These are phyloP conservation scores for Pneumocystis murina DNA, from an alignment of 1,139 yeast species.

Conservation along the genomic window DNA sequence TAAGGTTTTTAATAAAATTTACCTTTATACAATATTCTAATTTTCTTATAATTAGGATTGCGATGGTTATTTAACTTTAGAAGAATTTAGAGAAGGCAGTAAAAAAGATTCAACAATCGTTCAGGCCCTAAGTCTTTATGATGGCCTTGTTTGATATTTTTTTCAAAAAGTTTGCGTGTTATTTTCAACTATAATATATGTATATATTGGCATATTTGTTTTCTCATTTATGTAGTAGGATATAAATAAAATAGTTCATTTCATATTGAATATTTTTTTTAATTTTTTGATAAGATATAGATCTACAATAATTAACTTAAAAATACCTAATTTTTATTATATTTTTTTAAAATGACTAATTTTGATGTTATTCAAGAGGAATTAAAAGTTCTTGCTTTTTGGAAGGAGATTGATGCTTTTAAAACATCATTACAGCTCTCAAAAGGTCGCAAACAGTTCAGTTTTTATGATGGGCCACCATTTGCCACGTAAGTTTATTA, in stretches of 20 bases:
- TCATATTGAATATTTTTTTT: too few relatives aligned
- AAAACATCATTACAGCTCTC: constrained; percentile 72
- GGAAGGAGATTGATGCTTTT: constrained; percentile 90
- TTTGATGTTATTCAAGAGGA: constrained; percentile 37
- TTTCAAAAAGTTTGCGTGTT: background rate
- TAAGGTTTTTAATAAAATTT: constrained; percentile 23
- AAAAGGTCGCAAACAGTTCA: constrained; percentile 70
- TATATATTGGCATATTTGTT: background rate
- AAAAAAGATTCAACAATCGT: constrained; percentile 72
- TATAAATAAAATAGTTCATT: background rate
- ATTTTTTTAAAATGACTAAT: background rate
- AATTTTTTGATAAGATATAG: too few relatives aligned
- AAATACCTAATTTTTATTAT: background rate
- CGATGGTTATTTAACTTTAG: constrained; percentile 53
- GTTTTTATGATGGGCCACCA: constrained; percentile 98
- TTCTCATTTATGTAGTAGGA: background rate
- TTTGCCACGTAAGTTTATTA: constrained; percentile 71
- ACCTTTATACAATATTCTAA: background rate
- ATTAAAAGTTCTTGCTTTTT: constrained; percentile 56
- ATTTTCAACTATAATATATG: background rate
- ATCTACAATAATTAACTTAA: background rate
- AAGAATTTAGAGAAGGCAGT: constrained; percentile 71
- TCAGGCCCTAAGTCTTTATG: constrained; percentile 43
- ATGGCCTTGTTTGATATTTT: constrained; percentile 23
- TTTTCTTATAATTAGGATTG: constrained; percentile 25